Evolutionary conservation across 1,139 yeast genomes (phyloP).

Genomic region (Spencermartinsiella ligniputridi): DNA sequence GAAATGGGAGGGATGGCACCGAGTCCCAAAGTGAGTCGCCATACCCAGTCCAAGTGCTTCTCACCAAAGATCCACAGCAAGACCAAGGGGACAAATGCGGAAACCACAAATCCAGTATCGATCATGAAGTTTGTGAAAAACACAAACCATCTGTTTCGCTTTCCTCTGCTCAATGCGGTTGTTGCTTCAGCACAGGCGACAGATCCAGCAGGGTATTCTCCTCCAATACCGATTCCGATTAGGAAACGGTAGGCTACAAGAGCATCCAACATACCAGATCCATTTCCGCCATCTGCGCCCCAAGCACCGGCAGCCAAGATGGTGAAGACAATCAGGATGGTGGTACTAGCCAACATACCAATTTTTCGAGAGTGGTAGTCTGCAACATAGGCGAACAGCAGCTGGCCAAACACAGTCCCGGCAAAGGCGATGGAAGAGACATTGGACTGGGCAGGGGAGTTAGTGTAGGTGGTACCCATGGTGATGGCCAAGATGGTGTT

Average conservation of each 20-base stretch:
- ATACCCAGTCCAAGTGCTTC: slow-evolving; percentile 69
- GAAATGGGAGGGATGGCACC: slow-evolving; percentile 90
- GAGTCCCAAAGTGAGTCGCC: slow-evolving; percentile 89
- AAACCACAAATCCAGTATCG: slow-evolving; percentile 78
- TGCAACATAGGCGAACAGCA: slow-evolving; percentile 70
- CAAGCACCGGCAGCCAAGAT: slow-evolving; percentile 79
- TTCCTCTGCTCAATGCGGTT: slow-evolving; percentile 68
- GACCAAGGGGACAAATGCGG: slow-evolving; percentile 84
- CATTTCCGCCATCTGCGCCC: slow-evolving; percentile 61
- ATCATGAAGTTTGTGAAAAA: slow-evolving; percentile 90
- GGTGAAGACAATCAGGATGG: slow-evolving; percentile 67
- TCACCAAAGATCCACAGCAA: slow-evolving; percentile 75
- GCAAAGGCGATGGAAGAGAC: slow-evolving; percentile 87
- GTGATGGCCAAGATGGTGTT: slow-evolving; percentile 59
- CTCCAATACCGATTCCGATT: slow-evolving; percentile 71
- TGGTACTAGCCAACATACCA: slow-evolving; percentile 76
- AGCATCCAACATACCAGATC: slow-evolving; percentile 73
- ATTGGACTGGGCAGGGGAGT: slow-evolving; percentile 67
- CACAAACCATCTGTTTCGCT: slow-evolving; percentile 81
- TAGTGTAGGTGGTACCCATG: slow-evolving; percentile 58
- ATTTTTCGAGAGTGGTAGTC: slow-evolving; percentile 74
- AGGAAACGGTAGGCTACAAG: slow-evolving; percentile 81
- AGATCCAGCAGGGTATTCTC: slow-evolving; percentile 91
- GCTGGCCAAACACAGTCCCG: slow-evolving; percentile 87
- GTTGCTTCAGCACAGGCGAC: slow-evolving; percentile 94